A percentile compares a stretch with the other conserved stretches of the same genome.
Evolutionary conservation across 768 basidiomycete genomes (phyloP).

Genomic region (Boletus sp.): DNA sequence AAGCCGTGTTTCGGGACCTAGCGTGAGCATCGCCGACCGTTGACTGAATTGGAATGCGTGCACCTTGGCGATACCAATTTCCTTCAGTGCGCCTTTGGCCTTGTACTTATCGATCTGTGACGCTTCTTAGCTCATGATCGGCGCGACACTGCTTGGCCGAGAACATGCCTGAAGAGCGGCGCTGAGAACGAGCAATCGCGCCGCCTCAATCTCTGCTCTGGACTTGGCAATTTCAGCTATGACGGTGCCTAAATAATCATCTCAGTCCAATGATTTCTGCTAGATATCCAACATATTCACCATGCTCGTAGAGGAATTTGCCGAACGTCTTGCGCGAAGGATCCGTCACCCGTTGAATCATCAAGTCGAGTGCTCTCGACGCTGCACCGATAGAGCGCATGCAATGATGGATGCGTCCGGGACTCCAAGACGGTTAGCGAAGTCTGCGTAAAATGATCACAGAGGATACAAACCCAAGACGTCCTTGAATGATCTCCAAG

Average conservation of each 20-base stretch:
- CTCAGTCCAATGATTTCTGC: neutral
- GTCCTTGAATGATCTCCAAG: slow-evolving; percentile 86
- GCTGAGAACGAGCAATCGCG: slow-evolving; percentile 83
- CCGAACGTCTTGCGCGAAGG: slow-evolving; percentile 90
- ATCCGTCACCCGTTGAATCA: slow-evolving; percentile 93
- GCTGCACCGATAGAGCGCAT: slow-evolving; percentile 96
- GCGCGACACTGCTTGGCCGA: neutral
- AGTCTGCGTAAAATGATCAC: neutral
- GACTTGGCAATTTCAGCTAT: slow-evolving; percentile 88
- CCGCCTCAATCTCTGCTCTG: slow-evolving; percentile 88
- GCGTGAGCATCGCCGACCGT: neutral
- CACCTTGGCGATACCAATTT: slow-evolving; percentile 97
- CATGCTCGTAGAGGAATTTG: slow-evolving; percentile 87
- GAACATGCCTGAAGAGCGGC: slow-evolving; percentile 75
- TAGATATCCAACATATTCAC: slow-evolving; percentile 37
- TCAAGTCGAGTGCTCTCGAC: slow-evolving; percentile 75
- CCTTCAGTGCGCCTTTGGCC: slow-evolving; percentile 94
- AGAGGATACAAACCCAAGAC: slow-evolving; percentile 65
- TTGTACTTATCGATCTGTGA: slow-evolving; percentile 80
- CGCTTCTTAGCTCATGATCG: slow-evolving; percentile 1
- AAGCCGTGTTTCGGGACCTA: neutral
- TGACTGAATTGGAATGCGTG: slow-evolving; percentile 4
- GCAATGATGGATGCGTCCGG: slow-evolving; percentile 95
- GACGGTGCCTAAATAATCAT: slow-evolving; percentile 63
- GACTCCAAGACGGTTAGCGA: slow-evolving; percentile 41